Base-by-base conservation (phyloP, 2,329 filamentous ascomycete species). In the Ophiostoma tasmaniense region DNA sequence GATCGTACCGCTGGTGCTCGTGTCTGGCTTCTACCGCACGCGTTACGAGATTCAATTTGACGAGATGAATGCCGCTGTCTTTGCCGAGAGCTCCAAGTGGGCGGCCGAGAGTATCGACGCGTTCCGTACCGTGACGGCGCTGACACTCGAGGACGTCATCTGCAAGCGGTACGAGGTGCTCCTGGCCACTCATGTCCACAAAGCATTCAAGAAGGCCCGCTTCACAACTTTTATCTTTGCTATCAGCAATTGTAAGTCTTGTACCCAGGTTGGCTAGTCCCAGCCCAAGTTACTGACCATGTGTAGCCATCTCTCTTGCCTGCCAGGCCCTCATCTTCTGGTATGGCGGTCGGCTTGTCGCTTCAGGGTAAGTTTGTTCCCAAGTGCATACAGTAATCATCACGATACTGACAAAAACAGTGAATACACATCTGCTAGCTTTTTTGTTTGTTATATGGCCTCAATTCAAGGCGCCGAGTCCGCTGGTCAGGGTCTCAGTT, bases 401-500 rank as follows among this genome's bases (percentile, higher is more conserved):
- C 3, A 25, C 4, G 11, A 14, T 39, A 39, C 50, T 55, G 11
- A 55, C 50, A 55, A 3, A 7, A 7, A 22, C 71, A 89, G 88
- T 61, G 84, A 90, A 74, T 82, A 84, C 71, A 69, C 73, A 0
- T 71, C 80, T 13, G 73, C 81, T 20, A 75, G 77, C 35, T 87
- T 87, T 76, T 82, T 87, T 71, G 79, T 86, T 30, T 85, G 81
- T 37, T 90, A 89, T 76, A 87, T 90, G 76, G 85, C 88, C 0
- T 82, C 90, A 10, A 84, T 90, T 35, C 85, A 90, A 72, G 88
- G 88, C 1, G 87, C 87, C 7, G 88, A 92, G 76, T 81, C 82
- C 0, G 87, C 89, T 0, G 89, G 88, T 0, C 84, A 89, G 71
- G 86, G 88, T 69, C 86, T 92, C 71, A 85, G 85, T 59, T 89